Evolutionary conservation across 768 basidiomycete species (phyloP).

Genomic region (Neoboletus brunneissimus): DNA sequence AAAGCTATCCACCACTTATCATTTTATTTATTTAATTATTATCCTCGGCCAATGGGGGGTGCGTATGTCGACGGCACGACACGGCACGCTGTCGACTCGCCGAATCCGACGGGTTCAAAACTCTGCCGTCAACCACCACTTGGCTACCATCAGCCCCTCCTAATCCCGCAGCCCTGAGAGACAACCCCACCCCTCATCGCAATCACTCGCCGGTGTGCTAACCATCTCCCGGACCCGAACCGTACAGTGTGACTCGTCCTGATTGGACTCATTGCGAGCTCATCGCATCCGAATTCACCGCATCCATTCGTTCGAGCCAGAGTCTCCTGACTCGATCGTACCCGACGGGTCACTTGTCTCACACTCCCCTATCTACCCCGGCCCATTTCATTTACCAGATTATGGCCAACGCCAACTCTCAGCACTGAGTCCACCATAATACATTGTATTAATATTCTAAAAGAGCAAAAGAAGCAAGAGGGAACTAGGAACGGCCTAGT

Average conservation of each 20-base stretch:
- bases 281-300: too few relatives aligned
- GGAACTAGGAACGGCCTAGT: conserved; percentile 2
- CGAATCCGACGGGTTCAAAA: neutral
- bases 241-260: neutral
- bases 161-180: neutral
- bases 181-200: neutral
- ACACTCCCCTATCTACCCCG: neutral
- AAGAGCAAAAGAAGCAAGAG: neutral
- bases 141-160: neutral
- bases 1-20: neutral
- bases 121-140: neutral
- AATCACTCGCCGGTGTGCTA: too few relatives aligned
- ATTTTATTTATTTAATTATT: conserved; percentile 6
- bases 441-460: conserved; percentile 5
- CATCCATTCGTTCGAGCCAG: too few relatives aligned
- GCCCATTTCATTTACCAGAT: neutral
- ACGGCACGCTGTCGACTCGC: neutral
- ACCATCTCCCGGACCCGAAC: neutral
- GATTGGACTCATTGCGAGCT: neutral
- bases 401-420: too few relatives aligned
- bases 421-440: neutral
- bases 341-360: neutral
- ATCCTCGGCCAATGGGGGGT: conserved; percentile 3
- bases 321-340: neutral
- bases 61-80: conserved; percentile 12